phyloP scores from a whole-genome alignment of 2,329 filamentous ascomycete species.

The Aspergillus chevalieri region DNA sequence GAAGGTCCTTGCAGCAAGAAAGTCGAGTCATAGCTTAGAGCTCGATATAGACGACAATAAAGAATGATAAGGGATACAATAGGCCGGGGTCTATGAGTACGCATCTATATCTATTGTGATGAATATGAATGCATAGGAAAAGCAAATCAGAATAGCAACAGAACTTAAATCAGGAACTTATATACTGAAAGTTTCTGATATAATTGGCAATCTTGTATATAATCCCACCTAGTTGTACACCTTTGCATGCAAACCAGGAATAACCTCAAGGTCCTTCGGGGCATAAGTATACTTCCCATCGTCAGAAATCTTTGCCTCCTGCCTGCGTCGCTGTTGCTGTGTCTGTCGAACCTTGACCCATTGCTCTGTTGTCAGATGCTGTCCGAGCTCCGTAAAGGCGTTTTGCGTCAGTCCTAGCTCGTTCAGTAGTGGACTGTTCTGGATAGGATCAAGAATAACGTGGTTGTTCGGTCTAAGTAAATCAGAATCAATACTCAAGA shows the following conservation, averaged over 20 bases:
- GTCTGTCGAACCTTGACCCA: constrained; percentile 38
- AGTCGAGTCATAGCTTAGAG: too few species aligned
- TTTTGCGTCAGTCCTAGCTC: constrained; percentile 33
- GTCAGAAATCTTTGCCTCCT: constrained; percentile 26
- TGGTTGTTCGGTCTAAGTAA: constrained; percentile 36
- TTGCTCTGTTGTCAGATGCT: constrained; percentile 36
- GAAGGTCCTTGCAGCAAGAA: constrained; percentile 42
- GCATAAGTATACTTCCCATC: constrained; percentile 33
- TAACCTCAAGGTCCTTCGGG: constrained; percentile 36
- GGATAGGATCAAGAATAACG: constrained; percentile 33
- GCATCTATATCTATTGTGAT: too few species aligned
- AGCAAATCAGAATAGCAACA: too few species aligned
- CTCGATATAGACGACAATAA: too few species aligned
- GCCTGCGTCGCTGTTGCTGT: constrained; percentile 37
- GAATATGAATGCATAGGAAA: too few species aligned
- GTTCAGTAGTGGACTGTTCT: constrained; percentile 33
- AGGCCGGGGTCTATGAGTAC: too few species aligned
- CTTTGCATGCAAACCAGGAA: constrained; percentile 36
- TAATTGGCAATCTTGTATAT: background rate
- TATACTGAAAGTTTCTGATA: background rate
- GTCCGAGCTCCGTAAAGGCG: constrained; percentile 35
- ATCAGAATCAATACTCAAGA: background rate
- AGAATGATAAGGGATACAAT: too few species aligned
- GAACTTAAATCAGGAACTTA: background rate
- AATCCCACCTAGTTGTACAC: constrained; percentile 28